Evolutionary conservation across 176 grass and related monocot species (phyloP).

Genomic region (Alloteropsis semialata): DNA sequence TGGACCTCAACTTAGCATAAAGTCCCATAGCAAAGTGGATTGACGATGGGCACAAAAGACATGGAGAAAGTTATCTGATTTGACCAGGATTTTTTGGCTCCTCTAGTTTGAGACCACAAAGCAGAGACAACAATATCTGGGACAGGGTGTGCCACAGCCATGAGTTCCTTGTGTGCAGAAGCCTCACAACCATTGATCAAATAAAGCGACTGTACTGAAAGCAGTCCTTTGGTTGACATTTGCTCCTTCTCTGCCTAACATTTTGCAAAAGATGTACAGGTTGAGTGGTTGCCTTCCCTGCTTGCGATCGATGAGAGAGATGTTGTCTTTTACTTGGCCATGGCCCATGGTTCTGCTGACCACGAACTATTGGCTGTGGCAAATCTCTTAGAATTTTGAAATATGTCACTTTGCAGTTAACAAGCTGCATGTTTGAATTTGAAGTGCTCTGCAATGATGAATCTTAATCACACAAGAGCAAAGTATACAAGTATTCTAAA

Average conservation of each 20-base stretch:
- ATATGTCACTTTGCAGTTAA: neutral
- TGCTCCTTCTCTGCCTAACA: slow-evolving; percentile 6
- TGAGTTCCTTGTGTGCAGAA: neutral
- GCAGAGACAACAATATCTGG: neutral
- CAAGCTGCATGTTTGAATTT: neutral
- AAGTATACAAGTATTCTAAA: neutral
- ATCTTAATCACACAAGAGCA: neutral
- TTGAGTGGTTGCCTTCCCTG: neutral
- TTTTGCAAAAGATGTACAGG: neutral
- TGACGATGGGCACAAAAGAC: neutral
- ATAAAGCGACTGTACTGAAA: neutral
- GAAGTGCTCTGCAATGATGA: neutral
- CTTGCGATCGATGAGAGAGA: neutral
- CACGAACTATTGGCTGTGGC: neutral
- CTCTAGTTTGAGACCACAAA: slow-evolving; percentile 21
- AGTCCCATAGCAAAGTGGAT: neutral
- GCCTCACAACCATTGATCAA: neutral
- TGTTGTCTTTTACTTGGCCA: neutral
- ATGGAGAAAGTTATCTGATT: neutral
- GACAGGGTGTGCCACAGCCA: neutral
- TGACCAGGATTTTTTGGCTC: neutral
- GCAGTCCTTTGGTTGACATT: neutral
- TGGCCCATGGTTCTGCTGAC: neutral
- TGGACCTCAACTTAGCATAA: neutral
- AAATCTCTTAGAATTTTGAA: neutral